Base-by-base conservation (phyloP, 768 basidiomycete genomes). In the Nevesoporus exiguus region DNA sequence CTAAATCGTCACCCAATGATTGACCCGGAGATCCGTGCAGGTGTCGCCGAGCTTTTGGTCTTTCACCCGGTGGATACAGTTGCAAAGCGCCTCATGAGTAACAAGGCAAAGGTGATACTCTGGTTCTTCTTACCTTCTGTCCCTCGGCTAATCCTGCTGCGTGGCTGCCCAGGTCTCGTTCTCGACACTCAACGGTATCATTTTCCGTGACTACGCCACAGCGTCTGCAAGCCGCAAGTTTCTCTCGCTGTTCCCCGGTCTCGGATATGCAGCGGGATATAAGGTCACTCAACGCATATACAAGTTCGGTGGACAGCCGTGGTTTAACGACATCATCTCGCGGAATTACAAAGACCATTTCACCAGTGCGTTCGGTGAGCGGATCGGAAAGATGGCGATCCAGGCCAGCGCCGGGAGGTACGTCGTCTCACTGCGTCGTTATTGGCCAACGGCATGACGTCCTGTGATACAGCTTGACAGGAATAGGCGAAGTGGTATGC, bases 261-360 rank as follows among this genome's bases (percentile, higher is more conserved):
- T 99, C 4, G 96, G 96, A 2, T 99, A 99, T 68, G 96, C 97
- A 5, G 97, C 96, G 25, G 95, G 97, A 5, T 99, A 98, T 84
- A 99, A 98, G 72, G 75, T 98, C 66, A 74, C 92, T 0, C 94
- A 98, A 73, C 84, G 94, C 48, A 81, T 93, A 64, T 96, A 95
- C 85, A 99, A 97, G 75, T 99, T 98, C 65, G 96, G 96, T 57
- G 96, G 96, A 6, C 96, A 99, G 74, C 96, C 96, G 14, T 98
- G 86, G 81, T 97, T 98, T 74, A 89, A 93, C 74, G 97, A 98
- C 74, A 63, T 95, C 68, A 85, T 99, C 71, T 79, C 80, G 59
- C 82, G 80, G 64, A 78, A 94, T 73, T 92, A 88, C 77, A 90
- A 89, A 71, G 76, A 80, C n/a, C 66, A 76, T 49, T 97, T 96